Base-by-base conservation (phyloP, 2,329 filamentous ascomycete genomes). In the Trichoderma arundinaceum region DNA sequence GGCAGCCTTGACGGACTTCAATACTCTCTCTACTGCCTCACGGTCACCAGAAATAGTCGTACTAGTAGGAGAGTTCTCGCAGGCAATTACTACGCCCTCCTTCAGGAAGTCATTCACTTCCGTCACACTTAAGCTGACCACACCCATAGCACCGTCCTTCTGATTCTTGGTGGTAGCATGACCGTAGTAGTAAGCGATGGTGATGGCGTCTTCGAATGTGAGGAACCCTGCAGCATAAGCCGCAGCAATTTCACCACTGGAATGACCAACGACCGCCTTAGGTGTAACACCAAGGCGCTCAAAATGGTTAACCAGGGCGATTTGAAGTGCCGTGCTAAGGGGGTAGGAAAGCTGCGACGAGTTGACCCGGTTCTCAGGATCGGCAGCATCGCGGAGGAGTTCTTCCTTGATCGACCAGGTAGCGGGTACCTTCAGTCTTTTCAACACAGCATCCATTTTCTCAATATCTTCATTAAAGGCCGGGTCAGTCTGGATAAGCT, bases 261-360 rank as follows among this genome's bases (percentile, higher is more conserved):
- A 67, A 64, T 76, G 68, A 41, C 73, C 54, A 35, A 68, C 28
- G 33, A 74, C 71, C 1, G 67, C 65, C 2, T 44, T 46, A 3
- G 70, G 71, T 4, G 9, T 32, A 48, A 73, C 67, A 39, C 69
- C 70, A 68, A 72, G 75, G 0, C 68, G 73, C 1, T 72, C 66
- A 3, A 80, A 71, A 0, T 80, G 69, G 7, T 81, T 71, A 2
- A 77, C 77, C 2, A 83, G 69, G 0, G 75, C 83, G 2, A 87
- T 75, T 68, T 87, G 85, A 1, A 88, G 48, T 0, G 84, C 83
- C 0, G 84, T 86, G 59, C 81, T 86, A 1, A 85, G 70, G 0
- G 85, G 82, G 67, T 87, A 84, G 0, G 81, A 78, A 22, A 84
- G 68, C 3, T 77, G 75, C 0, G 81, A 75, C n/a, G 71, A 59